These are phyloP conservation scores for Didymella pinodella DNA, from an alignment of 2,329 filamentous ascomycete genomes.

Conservation along the genomic window DNA sequence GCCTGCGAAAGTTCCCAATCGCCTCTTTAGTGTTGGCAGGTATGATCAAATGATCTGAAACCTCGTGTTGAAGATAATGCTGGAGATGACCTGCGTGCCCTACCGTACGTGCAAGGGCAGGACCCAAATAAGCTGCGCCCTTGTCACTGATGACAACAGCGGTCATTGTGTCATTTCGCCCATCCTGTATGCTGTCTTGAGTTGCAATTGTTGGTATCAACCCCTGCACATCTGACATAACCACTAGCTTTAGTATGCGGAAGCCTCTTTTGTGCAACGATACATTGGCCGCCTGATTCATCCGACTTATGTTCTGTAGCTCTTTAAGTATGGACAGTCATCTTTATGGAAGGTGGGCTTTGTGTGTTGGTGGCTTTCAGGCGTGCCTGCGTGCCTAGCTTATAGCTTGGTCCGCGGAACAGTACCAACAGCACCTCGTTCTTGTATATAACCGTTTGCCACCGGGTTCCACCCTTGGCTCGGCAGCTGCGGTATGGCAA, in stretches of 20 bases:
- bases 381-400: slow-evolving; percentile 6
- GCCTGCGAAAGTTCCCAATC: neutral
- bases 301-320: neutral
- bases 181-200: no score
- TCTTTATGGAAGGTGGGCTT: neutral
- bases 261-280: no score
- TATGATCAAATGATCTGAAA: neutral
- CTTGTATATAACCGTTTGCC: slow-evolving; percentile 54
- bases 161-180: no score
- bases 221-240: neutral
- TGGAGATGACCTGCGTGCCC: no score
- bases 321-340: neutral
- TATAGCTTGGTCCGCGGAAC: slow-evolving; percentile 39
- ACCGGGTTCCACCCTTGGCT: slow-evolving; percentile 53
- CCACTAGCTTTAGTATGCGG: neutral
- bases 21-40: neutral
- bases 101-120: neutral
- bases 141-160: no score
- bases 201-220: no score
- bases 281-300: neutral
- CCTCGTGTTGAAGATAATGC: neutral
- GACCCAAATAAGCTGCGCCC: neutral
- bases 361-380: no score
- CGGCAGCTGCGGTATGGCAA: slow-evolving; percentile 49
- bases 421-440: slow-evolving; percentile 24